These are phyloP conservation scores for Ogataea ganodermae DNA, from an alignment of 805 yeast genomes.

Conservation along the genomic window DNA sequence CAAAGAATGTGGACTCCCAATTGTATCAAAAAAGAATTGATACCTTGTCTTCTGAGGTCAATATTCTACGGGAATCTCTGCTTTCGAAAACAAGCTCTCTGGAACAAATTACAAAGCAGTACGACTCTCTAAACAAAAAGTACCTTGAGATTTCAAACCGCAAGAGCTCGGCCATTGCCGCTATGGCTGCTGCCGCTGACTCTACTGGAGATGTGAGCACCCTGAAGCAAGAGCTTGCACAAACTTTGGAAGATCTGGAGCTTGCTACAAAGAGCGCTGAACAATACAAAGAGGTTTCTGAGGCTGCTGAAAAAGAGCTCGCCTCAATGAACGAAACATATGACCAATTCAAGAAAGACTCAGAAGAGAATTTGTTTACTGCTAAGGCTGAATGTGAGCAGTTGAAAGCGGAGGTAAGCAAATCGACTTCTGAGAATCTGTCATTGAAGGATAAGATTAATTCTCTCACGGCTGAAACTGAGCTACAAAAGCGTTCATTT, in stretches of 20 bases:
- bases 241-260: constrained; percentile 54
- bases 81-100: constrained; percentile 41
- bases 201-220: constrained; percentile 26
- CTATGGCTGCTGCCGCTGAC: constrained; percentile 23
- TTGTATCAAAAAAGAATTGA: constrained; percentile 65
- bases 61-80: constrained; percentile 43
- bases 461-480: constrained; percentile 14
- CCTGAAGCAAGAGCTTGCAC: constrained; percentile 35
- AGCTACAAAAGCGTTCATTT: constrained; percentile 11
- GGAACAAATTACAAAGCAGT: constrained; percentile 42
- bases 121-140: constrained; percentile 38
- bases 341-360: constrained; percentile 43
- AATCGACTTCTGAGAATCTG: constrained; percentile 16
- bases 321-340: constrained; percentile 54
- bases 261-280: constrained; percentile 57
- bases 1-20: constrained; percentile 57
- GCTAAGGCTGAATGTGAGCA: constrained; percentile 16
- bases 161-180: constrained; percentile 32
- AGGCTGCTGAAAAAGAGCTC: constrained; percentile 67
- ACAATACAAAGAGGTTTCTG: constrained; percentile 64
- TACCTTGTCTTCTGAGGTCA: constrained; percentile 47
- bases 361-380: constrained; percentile 24
- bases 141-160: constrained; percentile 31
- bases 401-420: constrained; percentile 14
- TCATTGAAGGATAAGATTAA: constrained; percentile 18